A percentile compares a stretch with the other conserved stretches of the same genome.
phyloP scores from a whole-genome alignment of 2,329 filamentous ascomycete species.

The Calonectria honghensis region DNA sequence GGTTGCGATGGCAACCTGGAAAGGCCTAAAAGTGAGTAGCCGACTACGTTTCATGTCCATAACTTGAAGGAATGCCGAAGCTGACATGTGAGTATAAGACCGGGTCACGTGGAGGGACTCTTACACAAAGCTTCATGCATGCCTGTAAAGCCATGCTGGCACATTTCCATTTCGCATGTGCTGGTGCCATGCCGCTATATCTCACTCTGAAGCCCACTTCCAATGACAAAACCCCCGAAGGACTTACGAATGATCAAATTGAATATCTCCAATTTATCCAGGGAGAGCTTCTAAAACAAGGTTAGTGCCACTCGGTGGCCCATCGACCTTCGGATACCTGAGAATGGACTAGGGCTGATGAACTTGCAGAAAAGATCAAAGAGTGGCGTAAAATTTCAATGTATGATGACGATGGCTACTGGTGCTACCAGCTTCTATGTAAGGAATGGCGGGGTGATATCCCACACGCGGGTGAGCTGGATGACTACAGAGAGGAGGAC shows the following conservation, averaged over 20 bases:
- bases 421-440: neutral
- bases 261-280: neutral
- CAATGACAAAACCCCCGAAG: neutral
- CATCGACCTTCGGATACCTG: neutral
- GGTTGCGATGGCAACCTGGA: neutral
- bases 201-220: neutral
- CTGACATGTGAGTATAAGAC: neutral
- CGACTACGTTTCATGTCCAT: too few relatives aligned
- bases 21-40: neutral
- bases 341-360: neutral
- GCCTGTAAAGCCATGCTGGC: neutral
- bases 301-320: neutral
- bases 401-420: neutral
- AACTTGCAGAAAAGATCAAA: neutral
- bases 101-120: neutral
- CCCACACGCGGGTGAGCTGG: neutral
- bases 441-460: neutral
- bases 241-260: neutral
- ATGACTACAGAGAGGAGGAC: neutral
- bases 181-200: neutral
- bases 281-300: neutral
- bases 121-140: neutral
- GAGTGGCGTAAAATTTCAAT: neutral
- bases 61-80: neutral
- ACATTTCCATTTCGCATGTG: neutral